Percentiles rank a stretch among this genome's conserved stretches.
Evolutionary conservation across 2,329 filamentous ascomycete species (phyloP).

Genomic region (Aspergillus arachidicola): DNA sequence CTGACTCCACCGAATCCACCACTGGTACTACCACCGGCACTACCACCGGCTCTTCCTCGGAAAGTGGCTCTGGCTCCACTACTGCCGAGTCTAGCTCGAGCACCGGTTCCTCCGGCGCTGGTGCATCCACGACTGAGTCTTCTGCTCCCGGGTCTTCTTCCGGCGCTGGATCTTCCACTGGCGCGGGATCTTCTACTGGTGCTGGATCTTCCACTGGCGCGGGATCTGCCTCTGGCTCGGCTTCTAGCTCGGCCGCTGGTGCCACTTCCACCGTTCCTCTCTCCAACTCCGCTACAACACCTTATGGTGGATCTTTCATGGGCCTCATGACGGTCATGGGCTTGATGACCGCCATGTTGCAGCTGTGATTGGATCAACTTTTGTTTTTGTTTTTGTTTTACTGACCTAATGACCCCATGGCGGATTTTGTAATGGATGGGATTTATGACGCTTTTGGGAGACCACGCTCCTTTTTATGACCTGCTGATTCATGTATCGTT

Average conservation of each 20-base stretch:
- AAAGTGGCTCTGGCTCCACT: slow-evolving; percentile 17
- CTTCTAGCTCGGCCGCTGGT: slow-evolving; percentile 10
- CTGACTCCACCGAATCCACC: slow-evolving; percentile 4
- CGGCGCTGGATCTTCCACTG: neutral
- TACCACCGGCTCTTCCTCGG: slow-evolving; percentile 12
- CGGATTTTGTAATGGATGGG: neutral
- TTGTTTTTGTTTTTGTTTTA: neutral
- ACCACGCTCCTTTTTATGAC: slow-evolving; percentile 2
- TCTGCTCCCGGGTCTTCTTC: slow-evolving; percentile 11
- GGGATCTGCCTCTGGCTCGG: slow-evolving; percentile 16
- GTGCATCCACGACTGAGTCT: slow-evolving; percentile 10
- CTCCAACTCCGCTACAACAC: slow-evolving; percentile 23
- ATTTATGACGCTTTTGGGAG: slow-evolving; percentile 1
- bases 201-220: neutral
- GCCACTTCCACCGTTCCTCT: slow-evolving; percentile 21
- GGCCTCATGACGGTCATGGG: slow-evolving; percentile 20
- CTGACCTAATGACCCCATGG: neutral
- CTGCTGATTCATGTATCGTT: slow-evolving; percentile 1
- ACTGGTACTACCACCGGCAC: slow-evolving; percentile 1
- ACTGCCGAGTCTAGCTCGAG: slow-evolving; percentile 5
- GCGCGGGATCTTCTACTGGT: neutral
- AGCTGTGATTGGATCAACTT: slow-evolving; percentile 25
- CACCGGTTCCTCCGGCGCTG: slow-evolving; percentile 1
- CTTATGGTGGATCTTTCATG: slow-evolving; percentile 26
- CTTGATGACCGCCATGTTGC: slow-evolving; percentile 32